Evolutionary conservation across 2,329 filamentous ascomycete species (phyloP), one percentile per base, ranked within the genome.

Genomic region (Macroventuria anomochaeta): DNA sequence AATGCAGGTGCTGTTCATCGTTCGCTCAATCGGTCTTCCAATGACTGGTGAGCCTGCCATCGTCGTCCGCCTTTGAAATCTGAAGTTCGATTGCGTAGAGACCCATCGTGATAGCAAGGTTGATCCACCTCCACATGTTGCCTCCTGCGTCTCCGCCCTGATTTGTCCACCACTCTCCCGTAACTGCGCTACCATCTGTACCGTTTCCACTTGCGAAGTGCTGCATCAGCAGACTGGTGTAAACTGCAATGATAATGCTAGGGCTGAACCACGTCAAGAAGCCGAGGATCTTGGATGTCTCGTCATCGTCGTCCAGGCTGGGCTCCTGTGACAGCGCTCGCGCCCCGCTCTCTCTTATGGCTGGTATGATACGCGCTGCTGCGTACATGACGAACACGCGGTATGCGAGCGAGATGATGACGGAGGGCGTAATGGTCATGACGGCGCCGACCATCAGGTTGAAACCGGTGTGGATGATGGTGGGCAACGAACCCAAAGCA

Each of bases 371-470:
- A 52, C 93, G 88, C 5, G 93, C 96, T 18, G 93, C 93, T 53
- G 91, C 91, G 76, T 97, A 97, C 72, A 97, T 91, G 47, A 97
- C 95, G 62, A 96, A 90, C 33, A 96, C 88, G 44, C 95, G 90
- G 75, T 97, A 99, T 25, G 91, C 87, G 36, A 99, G 85, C 1
- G 93, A 97, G 61, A 97, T 96, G 76, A 99, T 89, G 58, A 97
- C 93, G 0, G 91, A 96, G 0, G 95, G 92, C 0, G 93, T 97
- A 63, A 97, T 95, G 34, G 93, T 96, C 76, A 95, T 91, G 71
- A 97, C 90, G 18, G 95, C 95, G 10, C 93, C 93, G 53, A 93
- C 87, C 62, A 97, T 85, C 67, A 97, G 91, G 59, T 88, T 90
- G 67, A 96, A 88, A 0, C 88, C 89, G 0, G 91, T 93, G 74